phyloP scores from a whole-genome alignment of 768 basidiomycete species.

The Boletus pseudopeckii region DNA sequence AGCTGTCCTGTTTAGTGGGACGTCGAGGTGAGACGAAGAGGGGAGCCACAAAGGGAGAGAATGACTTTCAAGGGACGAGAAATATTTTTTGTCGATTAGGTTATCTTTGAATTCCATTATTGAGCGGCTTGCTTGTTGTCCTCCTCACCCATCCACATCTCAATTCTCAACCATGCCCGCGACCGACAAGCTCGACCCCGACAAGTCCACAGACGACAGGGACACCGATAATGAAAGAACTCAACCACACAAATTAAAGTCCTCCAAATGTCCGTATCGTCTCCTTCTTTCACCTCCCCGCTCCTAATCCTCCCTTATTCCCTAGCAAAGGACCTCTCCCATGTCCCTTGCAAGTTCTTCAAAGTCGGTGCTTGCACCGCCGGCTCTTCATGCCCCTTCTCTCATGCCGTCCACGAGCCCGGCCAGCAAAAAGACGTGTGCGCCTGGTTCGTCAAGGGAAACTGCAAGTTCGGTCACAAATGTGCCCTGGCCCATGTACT shows the following conservation, averaged over 20 bases:
- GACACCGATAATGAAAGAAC: constrained; percentile 24
- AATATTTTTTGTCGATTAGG: not conserved
- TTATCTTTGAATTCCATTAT: not conserved
- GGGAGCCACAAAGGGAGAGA: not conserved
- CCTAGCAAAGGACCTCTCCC: constrained; percentile 84
- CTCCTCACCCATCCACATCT: not conserved
- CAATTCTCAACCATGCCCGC: constrained; percentile 12
- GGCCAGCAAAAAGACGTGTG: constrained; percentile 79
- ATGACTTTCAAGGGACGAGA: not conserved
- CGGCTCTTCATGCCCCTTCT: constrained; percentile 93
- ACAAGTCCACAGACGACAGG: constrained; percentile 16
- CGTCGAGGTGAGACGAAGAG: not conserved
- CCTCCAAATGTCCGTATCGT: constrained; percentile 31
- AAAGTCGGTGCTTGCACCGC: constrained; percentile 93
- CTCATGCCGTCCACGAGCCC: constrained; percentile 70
- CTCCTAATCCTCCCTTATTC: not conserved
- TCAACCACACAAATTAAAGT: constrained; percentile 20
- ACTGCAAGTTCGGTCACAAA: constrained; percentile 75
- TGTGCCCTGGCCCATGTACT: constrained; percentile 93
- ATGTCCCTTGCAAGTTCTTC: constrained; percentile 98
- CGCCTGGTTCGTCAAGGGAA: constrained; percentile 92
- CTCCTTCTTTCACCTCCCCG: not conserved
- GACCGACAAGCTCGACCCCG: constrained; percentile 21
- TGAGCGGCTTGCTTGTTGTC: not conserved
- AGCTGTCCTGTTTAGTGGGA: not conserved